A percentile compares a stretch with the other conserved stretches of the same genome.
phyloP scores from a whole-genome alignment of 805 yeast species.

The Yarrowia osloensis region DNA sequence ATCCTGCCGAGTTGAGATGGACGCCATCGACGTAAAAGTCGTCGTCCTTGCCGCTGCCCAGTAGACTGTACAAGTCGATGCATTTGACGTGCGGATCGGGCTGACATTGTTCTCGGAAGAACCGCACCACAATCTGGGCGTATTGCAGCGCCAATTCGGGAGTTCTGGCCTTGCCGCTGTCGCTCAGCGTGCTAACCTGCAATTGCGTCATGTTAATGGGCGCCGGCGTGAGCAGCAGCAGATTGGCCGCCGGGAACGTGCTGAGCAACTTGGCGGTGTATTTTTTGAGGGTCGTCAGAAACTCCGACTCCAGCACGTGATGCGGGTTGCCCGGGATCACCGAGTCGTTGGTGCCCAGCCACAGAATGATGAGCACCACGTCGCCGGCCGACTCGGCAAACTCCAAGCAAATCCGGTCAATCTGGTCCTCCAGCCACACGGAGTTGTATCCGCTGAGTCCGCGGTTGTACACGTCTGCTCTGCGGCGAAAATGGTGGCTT shows the following conservation, averaged over 20 bases:
- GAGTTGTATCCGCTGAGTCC: conserved; percentile 7
- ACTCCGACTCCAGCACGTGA: conserved; percentile 19
- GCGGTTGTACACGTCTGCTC: conserved; percentile 26
- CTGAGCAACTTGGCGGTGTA: conserved; percentile 16
- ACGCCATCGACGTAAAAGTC: conserved; percentile 11
- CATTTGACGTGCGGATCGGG: conserved; percentile 23
- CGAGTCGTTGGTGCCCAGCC: conserved; percentile 31
- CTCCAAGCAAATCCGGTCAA: conserved; percentile 16
- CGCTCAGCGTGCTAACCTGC: conserved; percentile 9
- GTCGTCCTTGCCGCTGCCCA: neutral
- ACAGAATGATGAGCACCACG: conserved; percentile 10
- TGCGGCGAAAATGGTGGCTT: conserved; percentile 15
- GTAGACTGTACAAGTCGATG: neutral
- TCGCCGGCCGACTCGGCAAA: neutral
- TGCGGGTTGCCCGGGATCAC: conserved; percentile 32
- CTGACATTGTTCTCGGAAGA: neutral
- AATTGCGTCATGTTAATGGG: conserved; percentile 8
- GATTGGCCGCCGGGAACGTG: conserved; percentile 3
- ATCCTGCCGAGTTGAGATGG: conserved; percentile 5
- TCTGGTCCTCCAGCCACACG: conserved; percentile 1
- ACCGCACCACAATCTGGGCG: conserved; percentile 7
- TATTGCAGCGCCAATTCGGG: conserved; percentile 21
- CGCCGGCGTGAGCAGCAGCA: conserved; percentile 18
- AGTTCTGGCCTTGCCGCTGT: neutral
- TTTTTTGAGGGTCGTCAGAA: neutral